Evolutionary conservation across 2,329 filamentous ascomycete species (phyloP), one percentile per base, ranked within the genome.

Genomic region (Xylaria sp.): DNA sequence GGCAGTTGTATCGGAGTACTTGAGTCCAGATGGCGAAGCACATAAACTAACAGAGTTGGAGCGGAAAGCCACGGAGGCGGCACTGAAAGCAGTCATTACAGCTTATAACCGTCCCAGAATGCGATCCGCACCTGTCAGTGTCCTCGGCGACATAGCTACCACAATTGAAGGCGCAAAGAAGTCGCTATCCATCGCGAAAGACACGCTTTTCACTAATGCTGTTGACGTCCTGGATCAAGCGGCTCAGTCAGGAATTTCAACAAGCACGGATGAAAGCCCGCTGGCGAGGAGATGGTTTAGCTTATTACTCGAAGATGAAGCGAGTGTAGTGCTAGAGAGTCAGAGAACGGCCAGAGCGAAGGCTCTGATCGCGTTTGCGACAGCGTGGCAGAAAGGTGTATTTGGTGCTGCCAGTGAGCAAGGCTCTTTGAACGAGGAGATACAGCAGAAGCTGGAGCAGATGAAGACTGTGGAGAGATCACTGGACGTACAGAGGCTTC

Each of bases 1-100:
- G 3, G 84, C 84, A 6, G 87, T 97, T 61, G 88, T 92, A 13
- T 83, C 82, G 34, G 87, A 88, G 0, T 82, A 90, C 55, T 79
- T 97, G 41, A 88, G 92, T 76, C 84, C 84, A 1, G 82, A 80
- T 61, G 81, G 78, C 9, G 84, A 84, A 44, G 78, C 79, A 63
- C 78, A 80, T 37, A 81, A 81, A 68, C 23, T 80, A 68, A 83
- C 85, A 44, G 81, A 85, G 46, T 70, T 82, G 0, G 78, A 80
- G 9, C 80, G 80, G 10, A 81, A 81, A 69, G 85, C 85, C 6
- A 82, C 83, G 0, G 82, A 82, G 46, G 84, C 82, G n/a, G 87
- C 83, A 0, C 72, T 89, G 2, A 85, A 88, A 73, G 85, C 84
- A 0, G 76, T 86, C 1, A 82, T 84, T 12, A 82, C 82, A 13